Evolutionary conservation across 768 basidiomycete genomes (phyloP).

Genomic region (Macrolepiota fuliginosa): DNA sequence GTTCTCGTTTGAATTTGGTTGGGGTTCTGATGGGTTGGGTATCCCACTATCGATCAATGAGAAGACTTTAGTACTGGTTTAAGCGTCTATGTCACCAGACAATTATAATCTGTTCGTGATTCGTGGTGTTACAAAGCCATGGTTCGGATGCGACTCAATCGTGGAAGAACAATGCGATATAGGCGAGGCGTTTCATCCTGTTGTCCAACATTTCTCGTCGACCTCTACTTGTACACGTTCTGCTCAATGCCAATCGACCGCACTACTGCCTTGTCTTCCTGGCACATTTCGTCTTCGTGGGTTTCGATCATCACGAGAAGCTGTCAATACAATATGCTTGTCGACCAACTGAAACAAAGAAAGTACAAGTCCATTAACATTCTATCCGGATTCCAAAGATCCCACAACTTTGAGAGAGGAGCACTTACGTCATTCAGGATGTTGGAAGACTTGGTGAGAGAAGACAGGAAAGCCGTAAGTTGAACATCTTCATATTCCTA

Average conservation of each 20-base stretch:
- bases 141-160: background rate
- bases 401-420: background rate
- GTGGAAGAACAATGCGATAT: conserved; percentile 9
- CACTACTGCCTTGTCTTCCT: conserved; percentile 40
- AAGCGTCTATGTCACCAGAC: background rate
- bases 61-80: background rate
- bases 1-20: background rate
- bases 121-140: background rate
- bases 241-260: conserved; percentile 45
- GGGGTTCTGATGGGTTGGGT: background rate
- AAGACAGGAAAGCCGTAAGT: conserved; percentile 83
- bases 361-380: conserved; percentile 7
- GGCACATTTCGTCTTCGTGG: conserved; percentile 45
- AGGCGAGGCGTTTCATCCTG: conserved; percentile 11
- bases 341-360: conserved; percentile 61
- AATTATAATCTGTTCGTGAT: background rate
- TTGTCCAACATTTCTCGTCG: background rate
- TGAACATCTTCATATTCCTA: conserved; percentile 98
- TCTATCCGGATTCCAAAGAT: background rate
- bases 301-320: conserved; percentile 54
- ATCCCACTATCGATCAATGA: background rate
- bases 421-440: conserved; percentile 81
- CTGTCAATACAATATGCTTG: conserved; percentile 66
- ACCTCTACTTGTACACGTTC: conserved; percentile 39
- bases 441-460: conserved; percentile 85